Percentiles rank a stretch among this genome's conserved stretches.
Evolutionary conservation across 2,329 filamentous ascomycete species (phyloP).

Genomic region (Pyricularia sp.): DNA sequence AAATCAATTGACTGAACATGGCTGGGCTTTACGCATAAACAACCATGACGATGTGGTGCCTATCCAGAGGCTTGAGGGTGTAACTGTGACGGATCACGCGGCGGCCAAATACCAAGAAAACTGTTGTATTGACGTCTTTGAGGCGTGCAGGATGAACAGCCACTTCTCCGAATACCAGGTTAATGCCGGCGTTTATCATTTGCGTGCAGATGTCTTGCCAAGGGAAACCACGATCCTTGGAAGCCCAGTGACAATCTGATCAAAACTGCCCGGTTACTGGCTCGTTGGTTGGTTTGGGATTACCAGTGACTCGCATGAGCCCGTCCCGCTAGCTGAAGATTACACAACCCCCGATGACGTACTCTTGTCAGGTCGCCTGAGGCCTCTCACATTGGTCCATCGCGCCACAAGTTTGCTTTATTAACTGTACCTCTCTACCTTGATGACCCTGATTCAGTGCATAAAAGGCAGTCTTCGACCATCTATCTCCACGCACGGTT

Average conservation of each 20-base stretch:
- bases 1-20: neutral
- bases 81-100: neutral
- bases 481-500: neutral
- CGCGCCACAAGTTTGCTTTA: neutral
- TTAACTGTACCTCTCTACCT: neutral
- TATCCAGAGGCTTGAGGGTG: neutral
- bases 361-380: neutral
- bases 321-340: neutral
- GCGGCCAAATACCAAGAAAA: neutral
- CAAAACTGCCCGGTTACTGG: neutral
- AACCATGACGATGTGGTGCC: neutral
- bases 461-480: constrained; percentile 2
- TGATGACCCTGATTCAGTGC: neutral
- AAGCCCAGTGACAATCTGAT: neutral
- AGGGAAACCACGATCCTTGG: neutral
- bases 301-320: neutral
- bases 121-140: neutral
- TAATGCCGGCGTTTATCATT: neutral
- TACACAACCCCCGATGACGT: neutral
- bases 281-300: neutral
- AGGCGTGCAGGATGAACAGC: neutral
- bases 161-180: neutral
- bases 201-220: neutral
- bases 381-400: neutral
- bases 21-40: neutral